phyloP scores from a whole-genome alignment of 2,329 filamentous ascomycete genomes.

The Anisogramma anomala region DNA sequence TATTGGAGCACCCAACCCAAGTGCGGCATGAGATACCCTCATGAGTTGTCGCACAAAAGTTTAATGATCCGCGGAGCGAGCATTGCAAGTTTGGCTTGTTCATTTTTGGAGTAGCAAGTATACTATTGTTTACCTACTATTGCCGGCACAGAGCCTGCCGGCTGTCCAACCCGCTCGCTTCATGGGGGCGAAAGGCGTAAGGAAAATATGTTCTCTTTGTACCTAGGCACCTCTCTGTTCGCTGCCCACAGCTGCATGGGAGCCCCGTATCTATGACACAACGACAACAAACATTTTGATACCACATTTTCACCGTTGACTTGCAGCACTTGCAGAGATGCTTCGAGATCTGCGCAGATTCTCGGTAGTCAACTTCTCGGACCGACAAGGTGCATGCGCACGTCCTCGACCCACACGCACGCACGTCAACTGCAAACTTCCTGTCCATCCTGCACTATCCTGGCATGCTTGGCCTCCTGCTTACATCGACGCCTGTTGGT shows the following conservation, averaged over 20 bases:
- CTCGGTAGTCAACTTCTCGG: no score
- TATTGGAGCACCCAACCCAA: constrained; percentile 17
- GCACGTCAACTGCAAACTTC: no score
- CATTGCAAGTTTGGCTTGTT: constrained; percentile 7
- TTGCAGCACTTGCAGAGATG: no score
- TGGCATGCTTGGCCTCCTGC: no score
- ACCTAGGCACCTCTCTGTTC: constrained; percentile 8
- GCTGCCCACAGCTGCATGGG: constrained; percentile 9
- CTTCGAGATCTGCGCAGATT: no score
- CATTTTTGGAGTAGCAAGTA: constrained; percentile 3
- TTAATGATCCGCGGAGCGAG: constrained; percentile 2
- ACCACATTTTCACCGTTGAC: constrained; percentile 8
- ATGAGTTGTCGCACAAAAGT: not conserved
- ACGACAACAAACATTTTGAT: constrained; percentile 13
- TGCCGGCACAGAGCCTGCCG: constrained; percentile 10
- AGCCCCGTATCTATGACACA: constrained; percentile 12
- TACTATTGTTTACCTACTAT: not conserved
- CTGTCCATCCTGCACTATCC: no score
- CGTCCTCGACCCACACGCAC: no score
- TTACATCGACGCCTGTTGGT: no score
- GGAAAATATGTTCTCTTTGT: constrained; percentile 5
- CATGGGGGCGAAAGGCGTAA: constrained; percentile 1
- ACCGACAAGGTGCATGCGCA: no score
- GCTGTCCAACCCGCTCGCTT: constrained; percentile 5
- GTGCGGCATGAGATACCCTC: constrained; percentile 1